Conservation (phyloP, 1,139 yeast genomes). For the Magnusiomyces sp. region DNA sequence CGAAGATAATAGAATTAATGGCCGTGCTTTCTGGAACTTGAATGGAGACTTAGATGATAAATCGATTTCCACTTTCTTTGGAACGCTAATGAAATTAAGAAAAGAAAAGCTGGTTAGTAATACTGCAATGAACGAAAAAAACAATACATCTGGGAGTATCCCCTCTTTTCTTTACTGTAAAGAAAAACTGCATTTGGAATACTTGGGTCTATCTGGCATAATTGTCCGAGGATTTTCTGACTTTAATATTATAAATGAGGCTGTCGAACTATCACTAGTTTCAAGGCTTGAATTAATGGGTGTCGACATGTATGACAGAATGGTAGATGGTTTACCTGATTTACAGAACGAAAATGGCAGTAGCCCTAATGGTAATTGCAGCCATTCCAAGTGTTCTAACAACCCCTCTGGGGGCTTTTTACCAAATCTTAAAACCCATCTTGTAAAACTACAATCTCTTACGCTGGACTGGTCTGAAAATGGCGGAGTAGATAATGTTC, state of each 20-base stretch:
- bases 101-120: not conserved
- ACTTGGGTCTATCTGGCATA: conserved; percentile 19
- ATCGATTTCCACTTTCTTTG: conserved; percentile 16
- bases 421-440: conserved; percentile 4
- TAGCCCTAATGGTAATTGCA: no score
- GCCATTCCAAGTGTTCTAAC: no score
- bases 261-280: conserved; percentile 13
- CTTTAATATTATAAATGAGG: conserved; percentile 10
- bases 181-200: conserved; percentile 11
- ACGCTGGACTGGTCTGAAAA: conserved; percentile 15
- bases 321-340: conserved; percentile 1
- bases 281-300: conserved; percentile 16
- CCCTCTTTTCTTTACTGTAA: not conserved
- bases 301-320: conserved; percentile 9
- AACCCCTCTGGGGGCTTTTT: conserved; percentile 10
- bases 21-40: conserved; percentile 4
- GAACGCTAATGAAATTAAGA: conserved; percentile 8
- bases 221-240: conserved; percentile 14
- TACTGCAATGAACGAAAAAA: not conserved
- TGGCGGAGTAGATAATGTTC: conserved; percentile 10
- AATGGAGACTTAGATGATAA: conserved; percentile 11
- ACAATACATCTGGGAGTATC: not conserved
- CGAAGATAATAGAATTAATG: not conserved
- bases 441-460: conserved; percentile 7
- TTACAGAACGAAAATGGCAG: not conserved